Conservation (phyloP, 2,329 filamentous ascomycete species). For the Knufia fluminis region DNA sequence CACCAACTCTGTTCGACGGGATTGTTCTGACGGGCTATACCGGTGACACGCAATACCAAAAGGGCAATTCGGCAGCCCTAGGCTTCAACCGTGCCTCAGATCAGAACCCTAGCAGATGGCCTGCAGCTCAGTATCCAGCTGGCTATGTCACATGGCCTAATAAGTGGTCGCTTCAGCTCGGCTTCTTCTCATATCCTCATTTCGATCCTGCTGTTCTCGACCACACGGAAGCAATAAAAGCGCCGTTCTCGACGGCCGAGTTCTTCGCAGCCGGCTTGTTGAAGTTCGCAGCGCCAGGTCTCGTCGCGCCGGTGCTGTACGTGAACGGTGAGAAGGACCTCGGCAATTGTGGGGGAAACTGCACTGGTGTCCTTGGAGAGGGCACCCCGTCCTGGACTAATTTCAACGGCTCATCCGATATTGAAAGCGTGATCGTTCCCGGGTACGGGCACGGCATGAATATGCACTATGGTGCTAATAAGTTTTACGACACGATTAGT, state of each 20-base stretch:
- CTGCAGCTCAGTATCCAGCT: not conserved
- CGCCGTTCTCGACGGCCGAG: constrained; percentile 51
- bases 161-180: constrained; percentile 38
- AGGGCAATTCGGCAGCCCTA: constrained; percentile 23
- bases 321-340: constrained; percentile 20
- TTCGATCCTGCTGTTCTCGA: constrained; percentile 49
- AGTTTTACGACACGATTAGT: not conserved
- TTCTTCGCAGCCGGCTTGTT: constrained; percentile 30
- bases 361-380: constrained; percentile 17
- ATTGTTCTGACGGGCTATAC: constrained; percentile 54
- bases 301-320: constrained; percentile 23
- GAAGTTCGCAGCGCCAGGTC: constrained; percentile 4
- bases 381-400: too few species aligned
- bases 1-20: constrained; percentile 42
- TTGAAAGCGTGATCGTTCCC: constrained; percentile 24
- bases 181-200: constrained; percentile 42
- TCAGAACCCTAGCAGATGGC: constrained; percentile 24
- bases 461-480: constrained; percentile 17
- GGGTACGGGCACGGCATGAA: constrained; percentile 26
- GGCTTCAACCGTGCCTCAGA: constrained; percentile 25
- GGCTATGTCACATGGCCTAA: constrained; percentile 29
- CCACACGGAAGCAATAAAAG: constrained; percentile 38
- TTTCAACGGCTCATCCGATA: constrained; percentile 17
- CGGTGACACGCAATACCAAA: constrained; percentile 38
- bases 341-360: constrained; percentile 25